Evolutionary conservation across 192 early-diverging fungal species (phyloP).

Genomic region (Rhizophagus clarus): DNA sequence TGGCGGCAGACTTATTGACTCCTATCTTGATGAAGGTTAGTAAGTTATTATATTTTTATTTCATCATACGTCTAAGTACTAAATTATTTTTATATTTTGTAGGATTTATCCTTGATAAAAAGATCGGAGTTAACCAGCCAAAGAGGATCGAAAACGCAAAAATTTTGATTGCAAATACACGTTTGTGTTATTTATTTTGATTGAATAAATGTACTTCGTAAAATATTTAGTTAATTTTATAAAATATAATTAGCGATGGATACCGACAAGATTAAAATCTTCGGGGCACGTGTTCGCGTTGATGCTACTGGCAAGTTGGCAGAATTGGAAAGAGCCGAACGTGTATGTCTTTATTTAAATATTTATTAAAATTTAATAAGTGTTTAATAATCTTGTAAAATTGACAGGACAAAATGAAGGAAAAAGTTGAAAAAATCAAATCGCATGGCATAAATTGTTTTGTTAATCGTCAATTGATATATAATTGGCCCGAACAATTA

Average conservation of each 20-base stretch:
- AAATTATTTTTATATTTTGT: background rate
- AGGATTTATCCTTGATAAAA: slow-evolving; percentile 98
- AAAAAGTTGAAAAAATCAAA: slow-evolving; percentile 98
- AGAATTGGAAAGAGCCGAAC: slow-evolving; percentile 97
- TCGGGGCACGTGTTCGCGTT: slow-evolving; percentile 95
- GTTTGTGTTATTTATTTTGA: slow-evolving; percentile 47
- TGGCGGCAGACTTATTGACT: slow-evolving; percentile 92
- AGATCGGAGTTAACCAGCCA: slow-evolving; percentile 98
- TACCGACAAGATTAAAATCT: slow-evolving; percentile 99
- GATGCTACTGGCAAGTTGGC: slow-evolving; percentile 97
- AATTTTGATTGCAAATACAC: slow-evolving; percentile 98
- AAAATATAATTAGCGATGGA: slow-evolving; percentile 80
- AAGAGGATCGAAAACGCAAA: slow-evolving; percentile 94
- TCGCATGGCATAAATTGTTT: slow-evolving; percentile 98
- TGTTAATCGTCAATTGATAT: slow-evolving; percentile 99
- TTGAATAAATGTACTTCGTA: background rate
- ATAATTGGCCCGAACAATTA: slow-evolving; percentile 99
- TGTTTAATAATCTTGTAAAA: background rate
- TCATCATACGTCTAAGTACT: background rate
- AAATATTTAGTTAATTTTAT: background rate
- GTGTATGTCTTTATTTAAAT: slow-evolving; percentile 36
- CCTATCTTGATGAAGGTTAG: slow-evolving; percentile 89
- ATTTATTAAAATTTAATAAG: background rate
- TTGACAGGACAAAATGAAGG: slow-evolving; percentile 90
- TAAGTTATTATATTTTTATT: background rate